A percentile compares a stretch with the other conserved stretches of the same genome.
Evolutionary conservation across 352 stramenopile genomes (phyloP).

Genomic region (Phytophthora agathidicida): DNA sequence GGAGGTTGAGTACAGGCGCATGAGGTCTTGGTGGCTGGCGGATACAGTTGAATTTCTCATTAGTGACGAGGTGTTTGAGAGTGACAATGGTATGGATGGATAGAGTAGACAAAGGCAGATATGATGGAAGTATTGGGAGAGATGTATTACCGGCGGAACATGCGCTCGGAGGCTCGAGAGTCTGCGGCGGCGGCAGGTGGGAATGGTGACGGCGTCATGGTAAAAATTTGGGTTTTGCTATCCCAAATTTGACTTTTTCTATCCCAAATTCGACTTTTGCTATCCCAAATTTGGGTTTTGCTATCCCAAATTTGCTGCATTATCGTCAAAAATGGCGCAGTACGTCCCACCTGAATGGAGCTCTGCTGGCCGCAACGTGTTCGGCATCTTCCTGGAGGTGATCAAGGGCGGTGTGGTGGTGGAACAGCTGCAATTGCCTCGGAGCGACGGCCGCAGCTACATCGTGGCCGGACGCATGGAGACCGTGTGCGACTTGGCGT

Average conservation of each 20-base stretch:
- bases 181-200: too few species aligned
- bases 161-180: not conserved
- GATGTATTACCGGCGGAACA: constrained; percentile 15
- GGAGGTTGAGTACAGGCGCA: constrained; percentile 44
- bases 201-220: too few species aligned
- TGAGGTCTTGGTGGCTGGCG: constrained; percentile 60
- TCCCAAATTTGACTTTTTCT: too few species aligned
- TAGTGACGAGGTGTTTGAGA: not conserved
- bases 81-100: constrained; percentile 4
- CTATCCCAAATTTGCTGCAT: not conserved
- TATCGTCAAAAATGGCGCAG: constrained; percentile 22
- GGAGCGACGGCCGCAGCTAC: constrained; percentile 39
- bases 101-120: constrained; percentile 1
- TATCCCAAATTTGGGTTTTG: not conserved
- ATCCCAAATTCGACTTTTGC: too few species aligned
- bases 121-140: not conserved
- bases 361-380: constrained; percentile 47
- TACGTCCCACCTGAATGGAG: constrained; percentile 67
- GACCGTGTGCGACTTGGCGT: constrained; percentile 66
- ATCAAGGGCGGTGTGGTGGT: constrained; percentile 69
- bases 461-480: constrained; percentile 65
- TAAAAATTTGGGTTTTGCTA: not conserved
- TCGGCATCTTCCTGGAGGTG: constrained; percentile 68
- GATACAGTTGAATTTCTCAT: constrained; percentile 8
- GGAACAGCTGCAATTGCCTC: constrained; percentile 47